Base-by-base conservation (phyloP, 2,329 filamentous ascomycete species). In the Ramichloridium luteum region DNA sequence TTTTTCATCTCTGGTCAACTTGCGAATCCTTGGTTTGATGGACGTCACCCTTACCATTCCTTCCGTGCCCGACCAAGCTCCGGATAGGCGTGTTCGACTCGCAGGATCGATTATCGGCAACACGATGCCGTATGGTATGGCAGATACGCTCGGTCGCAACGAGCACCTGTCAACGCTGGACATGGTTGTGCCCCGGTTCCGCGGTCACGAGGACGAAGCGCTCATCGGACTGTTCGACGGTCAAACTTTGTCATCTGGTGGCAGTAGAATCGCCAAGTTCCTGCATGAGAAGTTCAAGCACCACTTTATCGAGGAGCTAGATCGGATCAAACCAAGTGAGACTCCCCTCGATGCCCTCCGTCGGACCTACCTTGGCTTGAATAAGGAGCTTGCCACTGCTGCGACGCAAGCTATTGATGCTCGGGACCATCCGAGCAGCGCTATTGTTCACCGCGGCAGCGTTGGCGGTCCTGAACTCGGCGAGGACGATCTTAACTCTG, bases 151-250 rank as follows among this genome's bases (percentile, higher is more conserved):
- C 10, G 90, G 90, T 23, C 81, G 76, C 50, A 86, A 88, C 46
- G 90, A 98, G 57, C 90, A 98, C 55, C 62, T 98, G 31, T 96
- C 90, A 4, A 93, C 86, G 2, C 79, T 96, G 37, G 90, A 98
- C 54, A 77, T 98, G 60, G 84, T 98, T 13, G 82, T 96, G 16
- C 90, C 90, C 8, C 75, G 83, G 27, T 90, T 94, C 61, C 80
- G 86, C 50, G 81, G 85, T 11, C 82, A 80, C 31, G 85, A 96
- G 45, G 79, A 83, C 26, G 86, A 96, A 56, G 86, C 83, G 27
- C 68, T 98, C 2, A 62, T 98, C 27, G 90, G 88, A n/a, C 70
- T 98, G 57, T 98, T 98, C 50, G 92, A 98, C 53, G 90, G 90
- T 3, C 83, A 94, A 53, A 73, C 78, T n/a, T 67, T 92, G 36